Percentiles rank a stretch among this genome's conserved stretches.
These are phyloP conservation scores for Exobasidium rhododendri DNA, from an alignment of 1,284 basidiomycete genomes.

Conservation along the genomic window DNA sequence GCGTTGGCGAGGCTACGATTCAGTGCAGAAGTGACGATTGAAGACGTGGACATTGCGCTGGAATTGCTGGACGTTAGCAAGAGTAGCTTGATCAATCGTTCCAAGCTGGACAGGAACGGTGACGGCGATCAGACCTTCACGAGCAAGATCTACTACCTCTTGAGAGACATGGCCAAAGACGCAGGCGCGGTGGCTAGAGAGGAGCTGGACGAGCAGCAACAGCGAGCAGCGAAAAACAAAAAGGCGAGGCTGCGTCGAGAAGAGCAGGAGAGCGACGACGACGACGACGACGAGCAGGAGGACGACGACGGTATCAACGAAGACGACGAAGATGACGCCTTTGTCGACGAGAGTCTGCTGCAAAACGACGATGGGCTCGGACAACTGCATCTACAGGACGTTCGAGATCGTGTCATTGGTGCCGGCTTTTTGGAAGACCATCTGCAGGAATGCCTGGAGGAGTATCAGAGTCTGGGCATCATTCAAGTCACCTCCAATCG, in stretches of 20 bases:
- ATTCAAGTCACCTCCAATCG: conserved; percentile 27
- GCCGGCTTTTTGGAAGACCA: conserved; percentile 40
- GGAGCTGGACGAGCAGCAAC: neutral
- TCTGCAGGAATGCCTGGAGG: conserved; percentile 32
- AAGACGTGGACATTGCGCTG: conserved; percentile 94
- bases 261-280: neutral
- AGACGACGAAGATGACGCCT: conserved; percentile 16
- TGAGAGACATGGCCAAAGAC: conserved; percentile 41
- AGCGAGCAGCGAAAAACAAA: neutral
- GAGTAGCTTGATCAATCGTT: conserved; percentile 64
- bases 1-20: conserved; percentile 88
- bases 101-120: conserved; percentile 11
- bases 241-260: neutral
- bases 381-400: conserved; percentile 27
- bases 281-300: conserved; percentile 18
- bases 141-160: conserved; percentile 49
- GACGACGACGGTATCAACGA: conserved; percentile 11
- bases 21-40: conserved; percentile 72
- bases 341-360: conserved; percentile 6
- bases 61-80: conserved; percentile 96
- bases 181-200: conserved; percentile 7
- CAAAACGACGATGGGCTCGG: conserved; percentile 17
- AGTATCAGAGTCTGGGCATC: conserved; percentile 34
- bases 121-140: conserved; percentile 36
- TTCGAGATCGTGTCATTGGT: conserved; percentile 34